These are phyloP conservation scores for Secale cereale DNA, from an alignment of 176 grass and related monocot species.

Conservation along the genomic window DNA sequence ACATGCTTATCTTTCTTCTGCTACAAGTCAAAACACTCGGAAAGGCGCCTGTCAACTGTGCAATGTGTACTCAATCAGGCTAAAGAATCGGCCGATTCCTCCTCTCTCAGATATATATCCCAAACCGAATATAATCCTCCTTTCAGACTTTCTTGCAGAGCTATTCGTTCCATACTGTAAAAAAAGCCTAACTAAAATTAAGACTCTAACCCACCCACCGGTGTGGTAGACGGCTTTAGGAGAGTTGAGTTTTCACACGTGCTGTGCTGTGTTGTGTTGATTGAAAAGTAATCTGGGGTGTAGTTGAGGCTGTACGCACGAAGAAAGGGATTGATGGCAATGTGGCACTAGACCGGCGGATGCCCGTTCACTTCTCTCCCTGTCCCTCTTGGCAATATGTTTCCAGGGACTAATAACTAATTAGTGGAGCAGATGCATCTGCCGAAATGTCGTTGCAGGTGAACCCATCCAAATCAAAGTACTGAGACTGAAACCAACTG, in stretches of 20 bases:
- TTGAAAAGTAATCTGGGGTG: not conserved
- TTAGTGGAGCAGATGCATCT: not conserved
- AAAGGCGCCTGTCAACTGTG: not conserved
- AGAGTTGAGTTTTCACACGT: not conserved
- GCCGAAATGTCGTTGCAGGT: slow-evolving; percentile 10
- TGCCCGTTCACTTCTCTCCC: not conserved
- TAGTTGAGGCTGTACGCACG: not conserved
- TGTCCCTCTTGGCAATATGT: not conserved
- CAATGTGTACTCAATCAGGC: not conserved
- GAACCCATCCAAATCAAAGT: not conserved
- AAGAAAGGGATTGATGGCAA: slow-evolving; percentile 9
- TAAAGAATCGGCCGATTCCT: not conserved
- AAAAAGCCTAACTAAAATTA: too few species aligned
- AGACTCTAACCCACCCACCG: too few species aligned
- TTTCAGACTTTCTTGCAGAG: not conserved
- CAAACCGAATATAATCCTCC: not conserved
- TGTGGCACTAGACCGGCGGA: not conserved
- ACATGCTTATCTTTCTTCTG: not conserved
- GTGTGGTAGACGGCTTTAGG: too few species aligned
- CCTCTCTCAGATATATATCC: not conserved
- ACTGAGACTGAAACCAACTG: not conserved
- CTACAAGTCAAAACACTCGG: not conserved
- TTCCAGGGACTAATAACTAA: too few species aligned
- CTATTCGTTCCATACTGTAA: too few species aligned
- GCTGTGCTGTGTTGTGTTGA: too few species aligned